These are phyloP conservation scores for Antarctomyces pellizariae DNA, from an alignment of 495 filamentous ascomycete species.

Conservation along the genomic window DNA sequence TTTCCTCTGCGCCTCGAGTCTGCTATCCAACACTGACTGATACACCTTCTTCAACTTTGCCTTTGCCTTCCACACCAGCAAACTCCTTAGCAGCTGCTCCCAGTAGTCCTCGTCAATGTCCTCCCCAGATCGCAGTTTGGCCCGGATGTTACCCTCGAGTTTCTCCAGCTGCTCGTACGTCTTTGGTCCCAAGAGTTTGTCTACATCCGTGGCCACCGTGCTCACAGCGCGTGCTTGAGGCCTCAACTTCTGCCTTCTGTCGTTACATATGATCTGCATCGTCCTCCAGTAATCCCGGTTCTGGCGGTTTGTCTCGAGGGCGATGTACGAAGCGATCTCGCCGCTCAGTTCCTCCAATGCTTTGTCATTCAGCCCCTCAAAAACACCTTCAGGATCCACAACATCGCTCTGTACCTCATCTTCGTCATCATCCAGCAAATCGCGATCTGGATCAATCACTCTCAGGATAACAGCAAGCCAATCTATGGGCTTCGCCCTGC, in stretches of 20 bases:
- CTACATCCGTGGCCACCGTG: slow-evolving; percentile 71
- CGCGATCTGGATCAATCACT: slow-evolving; percentile 63
- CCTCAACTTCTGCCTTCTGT: slow-evolving; percentile 43
- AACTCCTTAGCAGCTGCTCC: slow-evolving; percentile 70
- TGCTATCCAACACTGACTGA: slow-evolving; percentile 50
- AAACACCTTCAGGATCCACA: slow-evolving; percentile 58
- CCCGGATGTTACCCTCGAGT: slow-evolving; percentile 63
- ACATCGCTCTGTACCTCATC: slow-evolving; percentile 53
- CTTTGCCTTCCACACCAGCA: slow-evolving; percentile 77
- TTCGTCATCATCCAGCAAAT: slow-evolving; percentile 62
- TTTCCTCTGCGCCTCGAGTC: slow-evolving; percentile 39
- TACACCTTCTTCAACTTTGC: slow-evolving; percentile 66
- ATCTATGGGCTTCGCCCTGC: slow-evolving; percentile 80
- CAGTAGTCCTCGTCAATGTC: slow-evolving; percentile 94
- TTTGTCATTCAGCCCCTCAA: slow-evolving; percentile 46
- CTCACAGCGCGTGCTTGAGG: slow-evolving; percentile 52
- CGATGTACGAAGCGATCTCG: slow-evolving; percentile 69
- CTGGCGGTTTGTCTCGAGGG: slow-evolving; percentile 48
- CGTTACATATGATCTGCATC: slow-evolving; percentile 62
- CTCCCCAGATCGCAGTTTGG: slow-evolving; percentile 69
- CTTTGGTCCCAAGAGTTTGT: slow-evolving; percentile 67
- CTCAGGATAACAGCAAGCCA: slow-evolving; percentile 82
- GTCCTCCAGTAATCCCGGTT: slow-evolving; percentile 88
- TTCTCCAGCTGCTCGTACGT: slow-evolving; percentile 62
- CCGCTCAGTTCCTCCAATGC: slow-evolving; percentile 59